Base-by-base conservation (phyloP, 345 rosid species). In the Geranium rotundifolium region DNA sequence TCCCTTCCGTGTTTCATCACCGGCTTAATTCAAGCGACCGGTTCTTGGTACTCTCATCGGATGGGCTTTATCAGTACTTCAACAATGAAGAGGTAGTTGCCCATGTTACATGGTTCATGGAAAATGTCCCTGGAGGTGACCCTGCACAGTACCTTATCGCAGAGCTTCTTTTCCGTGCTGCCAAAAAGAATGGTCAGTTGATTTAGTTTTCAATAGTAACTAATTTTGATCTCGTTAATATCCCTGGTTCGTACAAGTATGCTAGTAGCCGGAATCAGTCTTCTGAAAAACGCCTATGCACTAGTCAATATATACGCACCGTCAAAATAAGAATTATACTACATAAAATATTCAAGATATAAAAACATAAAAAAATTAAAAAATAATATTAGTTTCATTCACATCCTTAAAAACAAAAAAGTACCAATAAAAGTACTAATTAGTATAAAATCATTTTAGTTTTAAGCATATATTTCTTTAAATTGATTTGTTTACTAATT, bases 71-170 rank as follows among this genome's bases (percentile, higher is more conserved):
- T 67, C 95, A 91, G 76, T 91, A 85, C 78, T 85, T 91, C 68
- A 89, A 92, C 84, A 91, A 89, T 62, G 98, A 91, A 73, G 96
- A 91, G 75, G 91, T 91, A 54, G 95, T 89, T 71, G 90, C 96
- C 34, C 98, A 81, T 77, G 98, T 91, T 66, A 89, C 85, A 12
- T 91, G 98, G 98, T 91, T 91, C 81, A 89, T 91, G 65, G 98
- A 91, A 74, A 91, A 88, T 72, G 95, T 84, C 56, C 98, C 98
- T 54, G 95, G 82, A 75, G 98, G 98, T 1, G 98, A 91, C 77
- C 98, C 98, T 70, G 96, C 98, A 29, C 96, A 91, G 68, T 85
- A 89, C 75, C 96, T 91, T 66, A 77, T 91, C 67, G 89, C 96
- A 1, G 95, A 89, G 82, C 90, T 91, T 67, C 84, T 91, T 23